These are phyloP conservation scores for Kodamaea fungicola DNA, from an alignment of 1,139 yeast species.

Conservation along the genomic window DNA sequence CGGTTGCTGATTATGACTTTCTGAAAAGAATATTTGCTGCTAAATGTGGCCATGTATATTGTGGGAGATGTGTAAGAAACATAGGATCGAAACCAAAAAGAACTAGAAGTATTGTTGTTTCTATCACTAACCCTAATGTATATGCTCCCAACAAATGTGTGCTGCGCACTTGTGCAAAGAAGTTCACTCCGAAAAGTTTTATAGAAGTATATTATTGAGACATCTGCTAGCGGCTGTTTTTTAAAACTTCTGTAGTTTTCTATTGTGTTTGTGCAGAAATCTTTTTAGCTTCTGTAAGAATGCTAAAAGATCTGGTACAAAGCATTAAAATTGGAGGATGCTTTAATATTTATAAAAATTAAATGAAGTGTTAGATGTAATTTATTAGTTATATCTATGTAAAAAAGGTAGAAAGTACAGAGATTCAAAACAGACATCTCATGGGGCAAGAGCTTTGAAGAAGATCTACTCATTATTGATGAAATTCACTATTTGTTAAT, in stretches of 20 bases:
- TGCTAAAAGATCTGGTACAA: background rate
- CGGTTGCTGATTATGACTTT: slow-evolving; percentile 55
- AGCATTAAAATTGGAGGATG: too few relatives aligned
- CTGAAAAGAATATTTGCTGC: slow-evolving; percentile 69
- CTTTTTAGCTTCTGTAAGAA: background rate
- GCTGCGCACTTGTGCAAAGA: slow-evolving; percentile 34
- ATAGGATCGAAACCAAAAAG: slow-evolving; percentile 42
- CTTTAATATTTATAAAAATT: too few relatives aligned
- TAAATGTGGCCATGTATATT: slow-evolving; percentile 80
- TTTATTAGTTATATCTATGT: too few relatives aligned
- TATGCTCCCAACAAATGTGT: slow-evolving; percentile 52
- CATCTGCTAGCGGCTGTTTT: too few relatives aligned
- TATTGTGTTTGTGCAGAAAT: background rate
- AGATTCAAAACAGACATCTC: too few relatives aligned
- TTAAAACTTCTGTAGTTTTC: too few relatives aligned
- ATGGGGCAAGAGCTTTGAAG: too few relatives aligned
- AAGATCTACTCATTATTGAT: too few relatives aligned
- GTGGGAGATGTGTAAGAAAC: slow-evolving; percentile 77
- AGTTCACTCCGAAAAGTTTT: slow-evolving; percentile 33
- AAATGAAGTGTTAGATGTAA: too few relatives aligned
- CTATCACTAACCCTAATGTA: slow-evolving; percentile 43
- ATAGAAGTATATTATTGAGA: slow-evolving; percentile 29
- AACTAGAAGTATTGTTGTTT: slow-evolving; percentile 11
- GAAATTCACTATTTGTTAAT: too few relatives aligned
- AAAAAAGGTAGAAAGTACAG: too few relatives aligned